A percentile compares a stretch with the other conserved stretches of the same genome.
Evolutionary conservation across 179 eudicot species (phyloP).

Genomic region (Sideroxylon spinosum): DNA sequence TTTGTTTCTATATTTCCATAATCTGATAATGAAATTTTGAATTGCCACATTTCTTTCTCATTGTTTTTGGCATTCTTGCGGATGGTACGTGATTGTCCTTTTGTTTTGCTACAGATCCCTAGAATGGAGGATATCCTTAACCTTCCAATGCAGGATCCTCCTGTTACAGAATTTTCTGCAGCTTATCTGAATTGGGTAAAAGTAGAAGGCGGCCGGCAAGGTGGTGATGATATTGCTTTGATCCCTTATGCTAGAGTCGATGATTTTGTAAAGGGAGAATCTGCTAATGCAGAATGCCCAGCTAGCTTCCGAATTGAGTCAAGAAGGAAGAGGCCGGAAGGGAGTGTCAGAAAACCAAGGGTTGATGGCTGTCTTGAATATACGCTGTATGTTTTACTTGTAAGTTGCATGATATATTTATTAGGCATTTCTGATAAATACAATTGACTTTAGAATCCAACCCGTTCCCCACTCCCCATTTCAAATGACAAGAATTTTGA

Average conservation of each 20-base stretch:
- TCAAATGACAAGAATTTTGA: no score
- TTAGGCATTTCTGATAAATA: slow-evolving; percentile 5
- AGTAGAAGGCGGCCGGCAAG: slow-evolving; percentile 34
- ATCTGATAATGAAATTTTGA: not conserved
- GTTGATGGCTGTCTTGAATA: slow-evolving; percentile 37
- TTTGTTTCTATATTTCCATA: not conserved
- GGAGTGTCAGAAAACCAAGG: slow-evolving; percentile 34
- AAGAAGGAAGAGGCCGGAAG: slow-evolving; percentile 31
- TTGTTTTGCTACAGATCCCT: slow-evolving; percentile 21
- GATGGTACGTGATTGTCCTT: not conserved
- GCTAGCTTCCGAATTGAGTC: slow-evolving; percentile 34
- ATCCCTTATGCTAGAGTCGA: slow-evolving; percentile 32
- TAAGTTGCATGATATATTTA: slow-evolving; percentile 10
- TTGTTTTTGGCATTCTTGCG: not conserved
- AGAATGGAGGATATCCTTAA: slow-evolving; percentile 37
- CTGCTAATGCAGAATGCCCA: slow-evolving; percentile 33
- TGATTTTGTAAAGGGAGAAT: slow-evolving; percentile 35
- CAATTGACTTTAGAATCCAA: no score
- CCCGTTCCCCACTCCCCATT: no score
- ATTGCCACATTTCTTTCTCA: not conserved
- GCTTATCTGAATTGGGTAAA: slow-evolving; percentile 33
- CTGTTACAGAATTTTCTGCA: slow-evolving; percentile 30
- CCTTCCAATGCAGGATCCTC: slow-evolving; percentile 38
- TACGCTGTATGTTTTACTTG: slow-evolving; percentile 29
- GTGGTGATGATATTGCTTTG: slow-evolving; percentile 35